Evolutionary conservation across 106 monocot genomes (phyloP).

Genomic region (Cymbidium sinense): DNA sequence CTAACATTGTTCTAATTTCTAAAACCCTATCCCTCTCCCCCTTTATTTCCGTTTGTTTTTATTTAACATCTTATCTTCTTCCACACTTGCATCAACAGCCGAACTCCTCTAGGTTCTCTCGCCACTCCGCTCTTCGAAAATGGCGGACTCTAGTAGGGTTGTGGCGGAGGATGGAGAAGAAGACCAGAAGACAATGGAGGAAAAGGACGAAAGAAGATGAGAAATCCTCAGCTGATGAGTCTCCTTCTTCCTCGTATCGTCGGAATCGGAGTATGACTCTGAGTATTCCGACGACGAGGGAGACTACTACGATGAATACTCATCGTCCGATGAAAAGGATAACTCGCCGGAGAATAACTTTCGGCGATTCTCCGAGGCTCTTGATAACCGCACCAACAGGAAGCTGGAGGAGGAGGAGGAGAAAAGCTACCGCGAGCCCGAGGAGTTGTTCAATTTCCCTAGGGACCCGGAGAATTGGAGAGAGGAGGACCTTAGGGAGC

Average conservation of each 20-base stretch:
- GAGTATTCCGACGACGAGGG: conserved; percentile 19
- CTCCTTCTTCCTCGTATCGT: not conserved
- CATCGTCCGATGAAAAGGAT: conserved; percentile 19
- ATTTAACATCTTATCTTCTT: not conserved
- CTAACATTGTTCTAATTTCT: not conserved
- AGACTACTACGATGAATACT: conserved; percentile 8
- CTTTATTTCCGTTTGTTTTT: not conserved
- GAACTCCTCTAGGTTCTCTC: not conserved
- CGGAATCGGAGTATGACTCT: conserved; percentile 17
- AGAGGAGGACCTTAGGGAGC: conserved; percentile 68
- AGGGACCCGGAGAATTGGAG: conserved; percentile 65
- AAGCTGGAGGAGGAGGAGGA: conserved; percentile 38
- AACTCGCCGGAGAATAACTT: conserved; percentile 45
- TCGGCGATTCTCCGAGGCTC: conserved; percentile 35
- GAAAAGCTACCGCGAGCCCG: conserved; percentile 22
- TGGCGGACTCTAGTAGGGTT: not conserved
- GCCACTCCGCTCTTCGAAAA: not conserved
- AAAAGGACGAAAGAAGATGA: conserved; percentile 4
- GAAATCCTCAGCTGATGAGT: not conserved
- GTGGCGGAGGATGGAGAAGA: not conserved
- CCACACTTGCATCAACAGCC: not conserved
- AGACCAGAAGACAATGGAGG: not conserved
- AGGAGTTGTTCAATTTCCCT: conserved; percentile 82
- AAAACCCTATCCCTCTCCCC: not conserved
- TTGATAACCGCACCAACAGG: conserved; percentile 29